Percentiles rank a stretch among this genome's conserved stretches.
These are phyloP conservation scores for Rhizopogon vulgaris DNA, from an alignment of 768 basidiomycete species.

Conservation along the genomic window DNA sequence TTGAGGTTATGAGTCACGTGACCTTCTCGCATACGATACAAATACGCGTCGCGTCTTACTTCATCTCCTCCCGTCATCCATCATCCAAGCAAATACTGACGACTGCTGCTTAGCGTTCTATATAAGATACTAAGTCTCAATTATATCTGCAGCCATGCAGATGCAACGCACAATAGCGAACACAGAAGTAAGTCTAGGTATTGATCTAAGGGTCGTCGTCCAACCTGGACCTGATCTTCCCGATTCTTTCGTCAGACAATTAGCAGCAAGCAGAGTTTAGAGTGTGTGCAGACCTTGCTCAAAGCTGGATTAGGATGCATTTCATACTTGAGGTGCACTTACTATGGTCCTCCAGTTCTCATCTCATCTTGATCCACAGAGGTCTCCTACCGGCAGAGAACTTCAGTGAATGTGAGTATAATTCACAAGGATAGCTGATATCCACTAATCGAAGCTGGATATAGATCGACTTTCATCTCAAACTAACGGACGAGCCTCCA, in stretches of 20 bases:
- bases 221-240: slow-evolving; percentile 2
- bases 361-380: slow-evolving; percentile 30
- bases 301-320: slow-evolving; percentile 72
- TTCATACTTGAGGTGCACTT: slow-evolving; percentile 58
- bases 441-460: background rate
- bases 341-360: background rate
- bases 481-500: slow-evolving; percentile 24
- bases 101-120: background rate
- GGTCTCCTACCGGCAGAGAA: slow-evolving; percentile 77
- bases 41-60: slow-evolving; percentile 12
- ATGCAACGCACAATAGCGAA: slow-evolving; percentile 12
- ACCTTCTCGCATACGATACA: slow-evolving; percentile 3
- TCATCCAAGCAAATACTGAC: background rate
- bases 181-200: slow-evolving; percentile 23
- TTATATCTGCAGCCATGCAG: slow-evolving; percentile 15
- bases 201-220: background rate
- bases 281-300: slow-evolving; percentile 66
- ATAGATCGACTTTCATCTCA: slow-evolving; percentile 24
- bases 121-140: background rate
- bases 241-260: slow-evolving; percentile 31
- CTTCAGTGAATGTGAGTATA: slow-evolving; percentile 54
- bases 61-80: background rate
- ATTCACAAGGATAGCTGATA: background rate
- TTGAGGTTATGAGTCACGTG: slow-evolving; percentile 15
- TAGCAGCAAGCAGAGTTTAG: slow-evolving; percentile 54